phyloP scores from a whole-genome alignment of 768 basidiomycete species.

The Hypholoma sublateritium region DNA sequence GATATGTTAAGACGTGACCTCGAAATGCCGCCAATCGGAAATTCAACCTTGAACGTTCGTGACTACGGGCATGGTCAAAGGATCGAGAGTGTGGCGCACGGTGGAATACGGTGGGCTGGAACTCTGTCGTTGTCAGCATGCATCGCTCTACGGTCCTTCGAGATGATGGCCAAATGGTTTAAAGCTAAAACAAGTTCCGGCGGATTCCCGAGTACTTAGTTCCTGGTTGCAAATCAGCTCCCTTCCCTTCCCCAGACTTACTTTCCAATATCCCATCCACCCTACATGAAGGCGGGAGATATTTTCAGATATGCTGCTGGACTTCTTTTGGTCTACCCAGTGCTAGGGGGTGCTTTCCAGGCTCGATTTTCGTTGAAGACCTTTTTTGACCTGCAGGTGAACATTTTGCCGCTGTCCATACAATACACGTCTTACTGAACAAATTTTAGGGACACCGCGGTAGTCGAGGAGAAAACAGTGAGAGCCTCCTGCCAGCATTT shows the following conservation, averaged over 20 bases:
- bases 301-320: background rate
- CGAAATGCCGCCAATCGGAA: background rate
- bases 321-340: background rate
- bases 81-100: no score
- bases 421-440: background rate
- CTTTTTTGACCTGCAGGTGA: conserved; percentile 40
- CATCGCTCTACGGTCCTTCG: background rate
- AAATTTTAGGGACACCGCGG: conserved; percentile 66
- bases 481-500: conserved; percentile 73
- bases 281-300: background rate
- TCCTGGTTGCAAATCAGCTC: background rate
- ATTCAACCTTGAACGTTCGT: conserved; percentile 2
- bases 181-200: conserved; percentile 6
- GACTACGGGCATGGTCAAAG: background rate
- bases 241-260: background rate
- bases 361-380: conserved; percentile 11
- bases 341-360: conserved; percentile 1
- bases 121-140: no score
- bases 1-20: background rate
- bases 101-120: no score
- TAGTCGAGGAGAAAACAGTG: conserved; percentile 71
- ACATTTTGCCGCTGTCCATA: background rate
- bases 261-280: background rate
- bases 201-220: conserved; percentile 2
- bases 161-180: conserved; percentile 1